Conservation (phyloP, 2,329 filamentous ascomycete genomes). For the Magnaporthiopsis poae region DNA sequence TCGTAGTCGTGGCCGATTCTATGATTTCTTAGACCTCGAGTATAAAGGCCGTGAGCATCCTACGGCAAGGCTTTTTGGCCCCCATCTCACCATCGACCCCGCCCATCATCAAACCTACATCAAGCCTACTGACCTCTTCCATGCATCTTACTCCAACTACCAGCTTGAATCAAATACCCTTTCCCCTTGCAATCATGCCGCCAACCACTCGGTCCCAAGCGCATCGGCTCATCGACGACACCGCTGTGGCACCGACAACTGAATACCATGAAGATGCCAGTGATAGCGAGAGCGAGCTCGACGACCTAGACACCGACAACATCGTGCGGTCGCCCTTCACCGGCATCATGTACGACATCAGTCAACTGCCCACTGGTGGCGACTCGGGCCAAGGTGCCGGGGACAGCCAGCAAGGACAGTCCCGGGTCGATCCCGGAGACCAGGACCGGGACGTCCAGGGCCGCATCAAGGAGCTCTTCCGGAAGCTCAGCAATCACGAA, state of each 20-base stretch:
- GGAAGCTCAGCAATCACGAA: slow-evolving; percentile 20
- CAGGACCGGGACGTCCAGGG: slow-evolving; percentile 6
- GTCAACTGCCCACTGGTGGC: neutral
- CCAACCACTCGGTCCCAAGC: slow-evolving; percentile 23
- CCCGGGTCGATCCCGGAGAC: neutral
- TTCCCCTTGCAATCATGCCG: slow-evolving; percentile 32
- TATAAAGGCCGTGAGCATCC: neutral
- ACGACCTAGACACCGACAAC: slow-evolving; percentile 21
- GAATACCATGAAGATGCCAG: slow-evolving; percentile 9
- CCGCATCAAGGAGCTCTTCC: slow-evolving; percentile 34
- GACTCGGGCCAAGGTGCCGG: slow-evolving; percentile 22
- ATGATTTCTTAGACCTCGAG: neutral
- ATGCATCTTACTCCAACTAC: slow-evolving; percentile 21
- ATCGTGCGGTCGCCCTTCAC: slow-evolving; percentile 24
- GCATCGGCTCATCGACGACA: slow-evolving; percentile 17
- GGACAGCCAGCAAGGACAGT: slow-evolving; percentile 11
- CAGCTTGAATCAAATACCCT: slow-evolving; percentile 25
- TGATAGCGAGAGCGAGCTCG: slow-evolving; percentile 18
- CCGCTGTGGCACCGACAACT: slow-evolving; percentile 14
- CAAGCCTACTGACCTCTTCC: slow-evolving; percentile 8
- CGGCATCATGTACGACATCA: slow-evolving; percentile 23
- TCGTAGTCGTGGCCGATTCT: neutral
- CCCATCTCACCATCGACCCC: neutral
- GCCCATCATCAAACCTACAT: neutral
- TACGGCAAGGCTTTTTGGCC: neutral